A percentile compares a stretch with the other conserved stretches of the same genome.
phyloP scores from a whole-genome alignment of 805 yeast genomes.

The Ogataea henricii region DNA sequence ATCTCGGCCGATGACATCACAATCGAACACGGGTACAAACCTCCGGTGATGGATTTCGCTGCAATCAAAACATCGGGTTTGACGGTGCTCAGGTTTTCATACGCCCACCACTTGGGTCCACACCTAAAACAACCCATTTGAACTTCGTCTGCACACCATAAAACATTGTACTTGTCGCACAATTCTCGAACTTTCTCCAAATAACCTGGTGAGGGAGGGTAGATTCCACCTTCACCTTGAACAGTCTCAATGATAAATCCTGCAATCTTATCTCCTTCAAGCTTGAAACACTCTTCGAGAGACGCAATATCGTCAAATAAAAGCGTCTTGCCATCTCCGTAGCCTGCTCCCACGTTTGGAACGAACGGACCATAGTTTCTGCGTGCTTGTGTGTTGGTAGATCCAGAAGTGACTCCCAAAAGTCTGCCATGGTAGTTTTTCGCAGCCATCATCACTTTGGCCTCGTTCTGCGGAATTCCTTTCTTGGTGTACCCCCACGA shows the following conservation, averaged over 20 bases:
- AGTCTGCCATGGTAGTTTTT: slow-evolving; percentile 44
- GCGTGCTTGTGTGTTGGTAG: slow-evolving; percentile 34
- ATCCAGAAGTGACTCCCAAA: slow-evolving; percentile 42
- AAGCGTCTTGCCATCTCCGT: slow-evolving; percentile 33
- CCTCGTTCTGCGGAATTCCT: slow-evolving; percentile 27
- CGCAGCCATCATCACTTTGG: slow-evolving; percentile 36
- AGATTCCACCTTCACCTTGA: slow-evolving; percentile 44
- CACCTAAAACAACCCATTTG: slow-evolving; percentile 40
- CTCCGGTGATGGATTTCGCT: slow-evolving; percentile 35
- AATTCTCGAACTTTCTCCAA: slow-evolving; percentile 35
- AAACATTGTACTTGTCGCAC: slow-evolving; percentile 34
- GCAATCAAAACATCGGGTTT: slow-evolving; percentile 31
- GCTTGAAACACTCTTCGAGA: slow-evolving; percentile 30
- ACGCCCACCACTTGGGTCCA: slow-evolving; percentile 39
- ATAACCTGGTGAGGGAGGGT: slow-evolving; percentile 37
- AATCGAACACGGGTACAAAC: slow-evolving; percentile 29
- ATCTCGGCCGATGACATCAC: slow-evolving; percentile 26
- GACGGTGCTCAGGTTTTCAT: slow-evolving; percentile 33
- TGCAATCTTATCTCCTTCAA: slow-evolving; percentile 36
- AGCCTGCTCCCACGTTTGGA: slow-evolving; percentile 33
- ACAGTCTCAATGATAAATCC: slow-evolving; percentile 40
- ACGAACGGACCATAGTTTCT: slow-evolving; percentile 38
- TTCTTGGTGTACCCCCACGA: slow-evolving; percentile 36
- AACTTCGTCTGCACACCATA: slow-evolving; percentile 40
- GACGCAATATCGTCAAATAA: slow-evolving; percentile 29